A percentile compares a stretch with the other conserved stretches of the same genome.
Conservation (phyloP, 371 early-diverging fungal species). For the Mortierella sp. region DNA sequence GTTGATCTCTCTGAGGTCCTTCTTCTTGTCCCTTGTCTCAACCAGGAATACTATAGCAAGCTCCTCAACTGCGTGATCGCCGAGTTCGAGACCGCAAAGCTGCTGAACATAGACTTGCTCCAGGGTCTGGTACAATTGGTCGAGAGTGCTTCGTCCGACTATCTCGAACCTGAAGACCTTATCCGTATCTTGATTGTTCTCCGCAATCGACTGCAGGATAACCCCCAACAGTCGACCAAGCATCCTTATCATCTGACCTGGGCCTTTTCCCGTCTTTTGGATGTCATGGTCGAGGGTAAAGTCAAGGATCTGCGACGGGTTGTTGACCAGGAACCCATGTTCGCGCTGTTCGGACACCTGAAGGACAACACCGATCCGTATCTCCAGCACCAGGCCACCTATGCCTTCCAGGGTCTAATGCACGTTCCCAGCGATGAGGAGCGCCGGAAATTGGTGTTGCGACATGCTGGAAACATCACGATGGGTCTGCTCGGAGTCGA, state of each 20-base stretch:
- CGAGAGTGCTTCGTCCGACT: neutral
- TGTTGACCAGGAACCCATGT: neutral
- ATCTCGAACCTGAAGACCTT: conserved; percentile 11
- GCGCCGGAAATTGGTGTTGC: neutral
- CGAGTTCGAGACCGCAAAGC: neutral
- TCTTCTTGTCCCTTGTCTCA: neutral
- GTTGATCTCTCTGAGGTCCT: neutral
- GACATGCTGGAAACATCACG: neutral
- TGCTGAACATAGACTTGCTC: conserved; percentile 5
- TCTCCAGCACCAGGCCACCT: neutral
- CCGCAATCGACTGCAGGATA: neutral
- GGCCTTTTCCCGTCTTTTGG: conserved; percentile 9
- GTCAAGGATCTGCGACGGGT: conserved; percentile 8
- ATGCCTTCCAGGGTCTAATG: conserved; percentile 5
- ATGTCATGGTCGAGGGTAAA: conserved; percentile 12
- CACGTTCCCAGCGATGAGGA: neutral
- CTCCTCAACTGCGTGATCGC: neutral
- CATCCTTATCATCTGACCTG: neutral
- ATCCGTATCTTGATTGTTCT: neutral
- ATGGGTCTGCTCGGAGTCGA: neutral
- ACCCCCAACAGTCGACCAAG: neutral
- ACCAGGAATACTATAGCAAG: neutral
- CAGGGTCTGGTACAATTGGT: conserved; percentile 9
- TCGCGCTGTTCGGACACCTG: neutral
- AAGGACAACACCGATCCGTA: neutral